Percentiles rank a stretch among this genome's conserved stretches.
Evolutionary conservation across 73 alveolate species (phyloP).

Genomic region (Paramecium biaurelia): DNA sequence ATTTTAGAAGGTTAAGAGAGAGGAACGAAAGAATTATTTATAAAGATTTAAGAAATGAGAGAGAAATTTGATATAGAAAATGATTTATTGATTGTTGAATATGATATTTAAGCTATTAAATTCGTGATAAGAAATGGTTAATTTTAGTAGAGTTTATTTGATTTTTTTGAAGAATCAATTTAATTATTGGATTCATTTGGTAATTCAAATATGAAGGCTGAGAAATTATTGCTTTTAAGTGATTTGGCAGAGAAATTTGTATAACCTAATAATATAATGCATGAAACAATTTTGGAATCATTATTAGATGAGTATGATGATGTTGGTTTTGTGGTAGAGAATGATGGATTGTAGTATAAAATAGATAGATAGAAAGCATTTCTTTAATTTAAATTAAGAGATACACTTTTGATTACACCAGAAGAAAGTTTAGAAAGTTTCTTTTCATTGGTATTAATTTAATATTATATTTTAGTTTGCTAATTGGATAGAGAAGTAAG

Average conservation of each 20-base stretch:
- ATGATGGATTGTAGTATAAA: background rate
- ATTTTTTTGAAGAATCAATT: background rate
- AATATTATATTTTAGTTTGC: background rate
- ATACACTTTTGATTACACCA: background rate
- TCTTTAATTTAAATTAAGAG: background rate
- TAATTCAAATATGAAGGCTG: background rate
- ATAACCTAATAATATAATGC: background rate
- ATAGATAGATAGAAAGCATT: background rate
- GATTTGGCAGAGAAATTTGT: background rate
- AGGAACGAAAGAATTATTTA: background rate
- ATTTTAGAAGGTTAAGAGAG: background rate
- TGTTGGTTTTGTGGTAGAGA: background rate
- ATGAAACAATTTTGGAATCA: background rate
- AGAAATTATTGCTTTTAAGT: background rate
- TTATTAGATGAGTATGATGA: background rate
- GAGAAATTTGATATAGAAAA: background rate
- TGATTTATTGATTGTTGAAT: background rate
- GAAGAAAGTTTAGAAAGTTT: background rate
- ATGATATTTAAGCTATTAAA: constrained; percentile 4
- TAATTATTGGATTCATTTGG: background rate
- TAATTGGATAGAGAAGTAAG: background rate
- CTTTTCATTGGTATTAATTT: background rate
- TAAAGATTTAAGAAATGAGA: background rate
- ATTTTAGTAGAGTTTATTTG: background rate
- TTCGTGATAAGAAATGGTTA: background rate